Base-by-base conservation (phyloP, 2,329 filamentous ascomycete species). In the Macroventuria anomochaeta region DNA sequence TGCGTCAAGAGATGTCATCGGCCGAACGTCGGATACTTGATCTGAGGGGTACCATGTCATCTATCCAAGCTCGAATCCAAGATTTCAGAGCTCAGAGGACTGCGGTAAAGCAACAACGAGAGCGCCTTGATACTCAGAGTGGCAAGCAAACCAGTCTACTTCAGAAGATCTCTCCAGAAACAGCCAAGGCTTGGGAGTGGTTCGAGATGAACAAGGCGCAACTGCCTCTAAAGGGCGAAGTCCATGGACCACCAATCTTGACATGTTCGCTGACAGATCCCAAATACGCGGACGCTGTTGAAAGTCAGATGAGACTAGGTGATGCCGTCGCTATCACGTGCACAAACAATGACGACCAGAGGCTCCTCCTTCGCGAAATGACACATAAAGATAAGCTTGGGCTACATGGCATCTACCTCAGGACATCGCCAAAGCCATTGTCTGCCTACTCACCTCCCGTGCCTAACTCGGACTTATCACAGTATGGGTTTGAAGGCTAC, bases 221-320 rank as follows among this genome's bases (percentile, higher is more conserved):
- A 2, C 42, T 74, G 1, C 74, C 83, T 41, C 95, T 97, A 59
- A 84, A 89, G 67, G 85, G 88, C 60, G 82, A 88, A 53, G 87
- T 97, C 4, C 91, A 89, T 68, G 91, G 90, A 0, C 93, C 93
- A 5, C 87, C 93, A 0, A 84, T 95, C 67, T 79, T 96, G 26
- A 88, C 84, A 53, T 96, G 92, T 74, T 89, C 88, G 0, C 78
- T 96, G 46, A 92, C 88, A 62, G 85, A 96, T 62, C 81, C 85
- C 29, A 82, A 79, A 47, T 91, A 89, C 70, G 83, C 83, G 10
- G 76, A 83, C 62, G 80, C 80, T 11, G 71, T 90, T 7, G 88
- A 91, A 70, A 79, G 80, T 3, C 67, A 84, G 10, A 69, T 90
- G 10, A 55, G 79, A 26, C 70, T 64, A 34, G 80, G 72, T 28